Evolutionary conservation across 192 early-diverging fungal species (phyloP).

Genomic region (Coemansia sp.): DNA sequence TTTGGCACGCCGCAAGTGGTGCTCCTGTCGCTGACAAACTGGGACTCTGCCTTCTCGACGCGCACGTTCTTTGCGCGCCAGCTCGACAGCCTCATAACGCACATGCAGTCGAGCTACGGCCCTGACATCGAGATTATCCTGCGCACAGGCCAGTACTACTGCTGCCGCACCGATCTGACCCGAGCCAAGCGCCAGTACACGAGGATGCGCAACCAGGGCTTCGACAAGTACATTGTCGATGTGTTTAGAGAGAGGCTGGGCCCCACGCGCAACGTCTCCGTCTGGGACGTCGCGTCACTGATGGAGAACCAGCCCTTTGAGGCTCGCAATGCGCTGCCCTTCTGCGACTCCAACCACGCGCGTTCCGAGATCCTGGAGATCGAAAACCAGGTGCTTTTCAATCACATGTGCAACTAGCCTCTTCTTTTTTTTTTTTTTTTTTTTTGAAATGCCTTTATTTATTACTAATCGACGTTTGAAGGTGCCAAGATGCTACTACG

Average conservation of each 20-base stretch:
- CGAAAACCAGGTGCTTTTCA: conserved; percentile 51
- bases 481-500: not conserved
- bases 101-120: conserved; percentile 35
- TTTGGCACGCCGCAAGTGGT: conserved; percentile 16
- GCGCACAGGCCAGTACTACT: conserved; percentile 57
- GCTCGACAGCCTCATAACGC: conserved; percentile 20
- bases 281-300: conserved; percentile 54
- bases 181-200: conserved; percentile 23
- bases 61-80: conserved; percentile 25
- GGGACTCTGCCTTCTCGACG: conserved; percentile 53
- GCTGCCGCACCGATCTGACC: conserved; percentile 49
- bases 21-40: conserved; percentile 53
- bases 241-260: conserved; percentile 23
- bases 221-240: conserved; percentile 29
- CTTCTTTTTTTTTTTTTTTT: too few relatives aligned
- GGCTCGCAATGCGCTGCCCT: conserved; percentile 16
- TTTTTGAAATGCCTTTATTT: too few relatives aligned
- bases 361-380: conserved; percentile 54
- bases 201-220: conserved; percentile 23
- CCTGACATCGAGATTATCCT: conserved; percentile 35
- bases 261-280: conserved; percentile 9
- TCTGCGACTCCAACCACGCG: conserved; percentile 56
- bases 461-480: too few relatives aligned
- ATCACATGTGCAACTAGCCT: conserved; percentile 20
- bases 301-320: conserved; percentile 34